phyloP scores from a whole-genome alignment of 2,329 filamentous ascomycete species.

The Colletotrichum lindemuthianum region DNA sequence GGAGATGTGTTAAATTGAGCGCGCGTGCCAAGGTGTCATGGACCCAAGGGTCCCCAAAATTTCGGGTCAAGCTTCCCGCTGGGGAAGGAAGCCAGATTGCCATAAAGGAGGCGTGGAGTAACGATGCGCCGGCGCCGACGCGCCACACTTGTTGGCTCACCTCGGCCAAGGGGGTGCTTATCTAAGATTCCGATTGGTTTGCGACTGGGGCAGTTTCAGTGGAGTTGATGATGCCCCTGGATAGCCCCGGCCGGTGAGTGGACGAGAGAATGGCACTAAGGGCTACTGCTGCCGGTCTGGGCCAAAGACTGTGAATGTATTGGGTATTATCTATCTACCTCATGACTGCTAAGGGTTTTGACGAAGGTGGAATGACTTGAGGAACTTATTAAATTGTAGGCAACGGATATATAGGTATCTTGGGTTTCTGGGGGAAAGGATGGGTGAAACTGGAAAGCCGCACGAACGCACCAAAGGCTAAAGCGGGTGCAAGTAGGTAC shows the following conservation, averaged over 20 bases:
- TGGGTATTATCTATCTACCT: no score
- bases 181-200: constrained; percentile 14
- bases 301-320: neutral
- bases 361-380: no score
- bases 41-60: constrained; percentile 29
- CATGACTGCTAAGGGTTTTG: no score
- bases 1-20: constrained; percentile 37
- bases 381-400: no score
- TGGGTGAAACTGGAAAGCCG: no score
- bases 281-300: constrained; percentile 3
- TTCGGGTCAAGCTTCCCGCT: constrained; percentile 33
- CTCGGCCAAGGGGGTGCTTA: constrained; percentile 1
- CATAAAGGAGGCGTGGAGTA: constrained; percentile 35
- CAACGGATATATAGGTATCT: no score
- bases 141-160: neutral
- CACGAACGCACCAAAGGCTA: no score
- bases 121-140: constrained; percentile 32
- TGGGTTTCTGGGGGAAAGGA: no score
- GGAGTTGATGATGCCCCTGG: constrained; percentile 19
- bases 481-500: neutral
- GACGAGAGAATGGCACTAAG: neutral
- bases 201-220: constrained; percentile 1
- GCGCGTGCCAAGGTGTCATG: constrained; percentile 19
- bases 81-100: constrained; percentile 37
- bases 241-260: constrained; percentile 6